These are phyloP conservation scores for Ramaria rubella DNA, from an alignment of 768 basidiomycete species.

Conservation along the genomic window DNA sequence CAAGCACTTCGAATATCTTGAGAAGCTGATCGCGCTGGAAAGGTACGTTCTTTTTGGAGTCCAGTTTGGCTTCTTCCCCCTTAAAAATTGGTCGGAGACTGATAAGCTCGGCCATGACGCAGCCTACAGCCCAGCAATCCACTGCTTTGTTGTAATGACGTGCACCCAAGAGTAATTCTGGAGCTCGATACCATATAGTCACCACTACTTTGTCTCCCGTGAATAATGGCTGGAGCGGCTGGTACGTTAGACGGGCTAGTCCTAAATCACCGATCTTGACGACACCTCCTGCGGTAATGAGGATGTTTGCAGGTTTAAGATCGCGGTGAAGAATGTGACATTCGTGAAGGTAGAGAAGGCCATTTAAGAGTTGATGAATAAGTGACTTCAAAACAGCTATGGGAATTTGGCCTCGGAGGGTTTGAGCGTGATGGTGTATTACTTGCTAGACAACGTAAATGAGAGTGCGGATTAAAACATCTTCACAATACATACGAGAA, in stretches of 20 bases:
- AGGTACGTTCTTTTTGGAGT: conserved; percentile 94
- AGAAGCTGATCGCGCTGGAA: conserved; percentile 94
- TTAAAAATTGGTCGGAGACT: conserved; percentile 96
- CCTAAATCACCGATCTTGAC: conserved; percentile 99
- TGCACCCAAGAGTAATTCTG: conserved; percentile 91
- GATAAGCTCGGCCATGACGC: conserved; percentile 93
- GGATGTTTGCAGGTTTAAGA: conserved; percentile 97
- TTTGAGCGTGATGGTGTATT: conserved; percentile 95
- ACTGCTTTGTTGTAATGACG: conserved; percentile 97
- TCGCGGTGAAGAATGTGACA: conserved; percentile 94
- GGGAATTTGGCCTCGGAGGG: conserved; percentile 69
- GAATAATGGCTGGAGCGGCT: conserved; percentile 87
- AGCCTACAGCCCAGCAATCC: conserved; percentile 97
- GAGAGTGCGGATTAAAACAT: neutral
- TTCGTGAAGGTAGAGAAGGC: conserved; percentile 92
- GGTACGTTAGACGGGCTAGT: conserved; percentile 83
- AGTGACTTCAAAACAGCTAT: conserved; percentile 83
- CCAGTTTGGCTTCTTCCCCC: conserved; percentile 96
- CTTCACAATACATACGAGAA: conserved; percentile 59
- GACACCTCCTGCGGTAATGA: conserved; percentile 79
- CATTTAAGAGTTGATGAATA: conserved; percentile 90
- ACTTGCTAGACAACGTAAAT: conserved; percentile 63
- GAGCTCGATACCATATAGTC: conserved; percentile 98
- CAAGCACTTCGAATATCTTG: conserved; percentile 94
- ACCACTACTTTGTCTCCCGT: conserved; percentile 98